Conservation (phyloP, 2,329 filamentous ascomycete species). For the Spiromastix sp. region DNA sequence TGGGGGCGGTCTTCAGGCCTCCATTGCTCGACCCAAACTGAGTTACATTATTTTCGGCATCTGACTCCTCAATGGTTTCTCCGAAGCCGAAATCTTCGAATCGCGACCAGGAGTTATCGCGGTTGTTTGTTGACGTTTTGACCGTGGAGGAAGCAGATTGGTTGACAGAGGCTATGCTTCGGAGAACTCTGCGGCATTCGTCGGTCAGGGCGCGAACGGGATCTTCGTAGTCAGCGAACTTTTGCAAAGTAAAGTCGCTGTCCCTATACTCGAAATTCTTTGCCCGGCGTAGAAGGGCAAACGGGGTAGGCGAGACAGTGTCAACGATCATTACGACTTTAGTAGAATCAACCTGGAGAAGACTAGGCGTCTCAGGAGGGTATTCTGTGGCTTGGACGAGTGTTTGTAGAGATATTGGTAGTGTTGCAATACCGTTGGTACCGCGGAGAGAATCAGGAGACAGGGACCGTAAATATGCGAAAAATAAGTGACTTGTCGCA, state of each 20-base stretch:
- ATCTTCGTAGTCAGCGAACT: conserved; percentile 82
- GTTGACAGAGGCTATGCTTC: conserved; percentile 78
- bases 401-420: conserved; percentile 85
- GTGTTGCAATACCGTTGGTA: conserved; percentile 66
- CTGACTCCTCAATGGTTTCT: conserved; percentile 60
- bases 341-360: conserved; percentile 71
- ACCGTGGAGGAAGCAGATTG: conserved; percentile 66
- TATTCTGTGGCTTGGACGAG: conserved; percentile 89
- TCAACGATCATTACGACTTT: conserved; percentile 97
- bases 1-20: conserved; percentile 52
- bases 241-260: conserved; percentile 70
- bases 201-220: conserved; percentile 81
- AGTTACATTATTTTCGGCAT: conserved; percentile 50
- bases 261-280: conserved; percentile 95
- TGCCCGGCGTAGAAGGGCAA: conserved; percentile 76
- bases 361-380: conserved; percentile 65
- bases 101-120: conserved; percentile 88
- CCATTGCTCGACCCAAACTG: conserved; percentile 24
- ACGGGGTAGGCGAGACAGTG: conserved; percentile 86
- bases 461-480: conserved; percentile 86
- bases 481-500: conserved; percentile 94
- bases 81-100: conserved; percentile 94
- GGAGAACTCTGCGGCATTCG: conserved; percentile 83
- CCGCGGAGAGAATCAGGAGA: conserved; percentile 63
- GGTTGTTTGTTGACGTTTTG: conserved; percentile 60